Evolutionary conservation across 164 flowering plant species (phyloP).

Genomic region (Cinnamomum chago): DNA sequence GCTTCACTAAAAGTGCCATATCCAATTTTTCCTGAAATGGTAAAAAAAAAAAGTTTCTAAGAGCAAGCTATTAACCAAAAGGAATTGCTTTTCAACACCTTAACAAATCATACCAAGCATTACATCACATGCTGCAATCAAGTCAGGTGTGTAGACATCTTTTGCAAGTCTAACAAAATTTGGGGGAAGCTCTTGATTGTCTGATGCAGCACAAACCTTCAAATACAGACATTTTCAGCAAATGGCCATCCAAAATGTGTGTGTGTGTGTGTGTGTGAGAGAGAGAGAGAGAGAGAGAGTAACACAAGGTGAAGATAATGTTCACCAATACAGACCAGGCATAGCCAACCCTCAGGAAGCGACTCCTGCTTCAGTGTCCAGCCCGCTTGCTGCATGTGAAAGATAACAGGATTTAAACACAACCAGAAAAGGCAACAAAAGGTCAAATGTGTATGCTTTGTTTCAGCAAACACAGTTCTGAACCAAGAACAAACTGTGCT

Average conservation of each 20-base stretch:
- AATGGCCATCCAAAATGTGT: background rate
- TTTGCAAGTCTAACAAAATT: conserved; percentile 78
- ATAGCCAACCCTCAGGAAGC: conserved; percentile 85
- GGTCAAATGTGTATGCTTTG: too few relatives aligned
- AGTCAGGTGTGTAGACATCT: conserved; percentile 91
- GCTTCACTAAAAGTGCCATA: conserved; percentile 98
- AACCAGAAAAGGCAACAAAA: background rate
- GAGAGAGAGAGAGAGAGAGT: background rate
- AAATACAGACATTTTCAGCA: conserved; percentile 2
- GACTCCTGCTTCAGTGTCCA: conserved; percentile 81
- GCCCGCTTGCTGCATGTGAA: conserved; percentile 73
- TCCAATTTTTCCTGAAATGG: conserved; percentile 94
- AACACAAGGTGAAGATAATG: background rate
- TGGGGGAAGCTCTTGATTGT: conserved; percentile 74
- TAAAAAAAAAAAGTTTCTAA: background rate
- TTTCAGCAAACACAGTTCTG: background rate
- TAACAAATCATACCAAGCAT: conserved; percentile 71
- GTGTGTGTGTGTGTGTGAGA: too few relatives aligned
- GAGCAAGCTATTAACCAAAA: too few relatives aligned
- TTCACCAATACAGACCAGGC: conserved; percentile 55
- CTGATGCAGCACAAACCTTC: conserved; percentile 95
- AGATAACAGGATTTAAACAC: background rate
- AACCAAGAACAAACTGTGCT: background rate
- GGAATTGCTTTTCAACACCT: background rate
- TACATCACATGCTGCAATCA: conserved; percentile 95